These are phyloP conservation scores for Xerocomus nothofagi DNA, from an alignment of 1,284 basidiomycete genomes.

Conservation along the genomic window DNA sequence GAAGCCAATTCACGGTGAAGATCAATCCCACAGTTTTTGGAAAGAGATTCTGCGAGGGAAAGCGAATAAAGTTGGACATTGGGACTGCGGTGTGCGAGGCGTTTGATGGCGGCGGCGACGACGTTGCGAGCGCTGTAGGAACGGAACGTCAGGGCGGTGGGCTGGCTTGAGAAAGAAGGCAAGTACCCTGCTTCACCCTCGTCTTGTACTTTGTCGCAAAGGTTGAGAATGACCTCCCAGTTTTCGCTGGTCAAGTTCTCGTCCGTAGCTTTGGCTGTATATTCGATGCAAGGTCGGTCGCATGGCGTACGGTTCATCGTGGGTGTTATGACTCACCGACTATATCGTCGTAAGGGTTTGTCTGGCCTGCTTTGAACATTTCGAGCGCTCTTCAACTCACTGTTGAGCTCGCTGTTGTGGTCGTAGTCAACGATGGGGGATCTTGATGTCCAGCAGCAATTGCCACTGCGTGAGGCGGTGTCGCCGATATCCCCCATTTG, in stretches of 20 bases:
- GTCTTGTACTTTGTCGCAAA: slow-evolving; percentile 96
- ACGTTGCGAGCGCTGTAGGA: slow-evolving; percentile 78
- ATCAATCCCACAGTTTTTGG: slow-evolving; percentile 87
- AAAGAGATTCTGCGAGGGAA: slow-evolving; percentile 82
- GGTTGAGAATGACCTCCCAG: slow-evolving; percentile 92
- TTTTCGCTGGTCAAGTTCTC: slow-evolving; percentile 94
- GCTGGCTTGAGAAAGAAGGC: slow-evolving; percentile 2
- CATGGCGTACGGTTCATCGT: slow-evolving; percentile 1
- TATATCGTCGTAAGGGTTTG: slow-evolving; percentile 91
- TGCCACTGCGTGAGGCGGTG: slow-evolving; percentile 36
- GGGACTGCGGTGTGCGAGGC: slow-evolving; percentile 90
- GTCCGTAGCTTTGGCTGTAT: slow-evolving; percentile 86
- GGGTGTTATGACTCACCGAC: slow-evolving; percentile 56
- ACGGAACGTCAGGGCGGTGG: slow-evolving; percentile 16
- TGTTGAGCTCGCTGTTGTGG: slow-evolving; percentile 13
- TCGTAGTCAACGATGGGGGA: slow-evolving; percentile 14
- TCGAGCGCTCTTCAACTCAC: slow-evolving; percentile 3
- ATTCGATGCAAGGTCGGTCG: slow-evolving; percentile 3
- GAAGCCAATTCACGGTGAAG: slow-evolving; percentile 88
- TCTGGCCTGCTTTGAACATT: slow-evolving; percentile 67
- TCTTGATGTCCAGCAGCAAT: not conserved
- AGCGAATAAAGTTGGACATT: slow-evolving; percentile 97
- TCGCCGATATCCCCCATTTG: slow-evolving; percentile 15
- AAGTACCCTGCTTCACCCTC: slow-evolving; percentile 82
- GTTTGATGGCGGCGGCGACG: slow-evolving; percentile 84